Base-by-base conservation (phyloP, 116 monocot genomes). In the Zostera marina region DNA sequence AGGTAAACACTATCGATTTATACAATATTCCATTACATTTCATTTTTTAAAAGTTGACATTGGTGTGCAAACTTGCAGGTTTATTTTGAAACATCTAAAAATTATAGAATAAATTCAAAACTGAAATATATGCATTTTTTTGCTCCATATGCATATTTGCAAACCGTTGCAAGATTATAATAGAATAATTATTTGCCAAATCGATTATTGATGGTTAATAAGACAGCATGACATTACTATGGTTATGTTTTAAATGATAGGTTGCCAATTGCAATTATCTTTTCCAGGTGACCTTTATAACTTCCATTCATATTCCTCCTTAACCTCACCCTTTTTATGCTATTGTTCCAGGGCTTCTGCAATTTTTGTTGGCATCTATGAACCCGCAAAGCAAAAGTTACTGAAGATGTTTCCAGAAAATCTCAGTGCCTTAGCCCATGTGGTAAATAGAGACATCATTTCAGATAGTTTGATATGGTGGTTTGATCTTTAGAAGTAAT, bases 361-460 rank as follows among this genome's bases (percentile, higher is more conserved):
- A 59, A 56, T 93, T 68, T 93, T 93, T 81, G 58, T 93, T 63
- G 93, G 93, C 58, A 67, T 81, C 53, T 93, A 93, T 73, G 93
- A 93, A 60, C 93, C 93, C 60, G 65, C 79, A 25, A 93, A 93
- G 60, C 93, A 84, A 53, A 84, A 84, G 52, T 54, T 93, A 68
- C 22, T 93, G 42, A 75, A 76, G 70, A 42, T 66, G 1, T 79
- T 93, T 68, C 93, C 93, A 53, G 93, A 88, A 61, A 84, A 93
- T 63, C 77, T 93, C 44, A 88, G 79, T 64, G 84, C 88, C 65
- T 51, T 88, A 57, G 93, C 93, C 66, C 93, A 93, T 71, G 64
- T 93, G 73, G 92, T 93, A 71, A 75, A 82, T 15, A 51, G 20
- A 10, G 16, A 1, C 20, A 17, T 13, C 20, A 8, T 51, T 51